Evolutionary conservation across 2,329 filamentous ascomycete species (phyloP).

Genomic region (Fonsecaea pugnacius): DNA sequence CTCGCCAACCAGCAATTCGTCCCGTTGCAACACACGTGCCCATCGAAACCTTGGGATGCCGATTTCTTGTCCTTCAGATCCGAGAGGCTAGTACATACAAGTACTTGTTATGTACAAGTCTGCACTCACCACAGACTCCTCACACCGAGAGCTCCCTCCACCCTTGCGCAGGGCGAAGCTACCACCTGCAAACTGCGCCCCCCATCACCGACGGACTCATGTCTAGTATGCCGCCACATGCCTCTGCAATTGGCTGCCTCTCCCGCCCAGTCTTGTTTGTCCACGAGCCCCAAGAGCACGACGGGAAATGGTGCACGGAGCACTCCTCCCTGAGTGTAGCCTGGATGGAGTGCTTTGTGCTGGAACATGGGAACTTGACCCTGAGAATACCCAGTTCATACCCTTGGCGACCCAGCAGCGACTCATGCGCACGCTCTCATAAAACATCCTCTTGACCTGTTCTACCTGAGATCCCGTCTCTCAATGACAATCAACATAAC

Average conservation of each 20-base stretch:
- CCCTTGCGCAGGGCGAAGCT: background rate
- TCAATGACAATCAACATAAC: background rate
- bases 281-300: background rate
- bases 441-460: background rate
- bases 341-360: background rate
- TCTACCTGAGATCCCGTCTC: background rate
- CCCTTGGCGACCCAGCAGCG: background rate
- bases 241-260: conserved; percentile 17
- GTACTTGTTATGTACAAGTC: no score
- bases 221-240: conserved; percentile 15
- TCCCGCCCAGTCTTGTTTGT: conserved; percentile 1
- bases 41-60: no score
- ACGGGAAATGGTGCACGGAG: conserved; percentile 1
- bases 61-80: background rate
- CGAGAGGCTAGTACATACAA: background rate
- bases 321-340: background rate
- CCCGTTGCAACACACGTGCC: no score
- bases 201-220: conserved; percentile 9
- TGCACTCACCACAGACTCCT: background rate
- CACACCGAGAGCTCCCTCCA: conserved; percentile 1
- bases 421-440: background rate
- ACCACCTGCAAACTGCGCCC: conserved; percentile 15
- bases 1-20: no score
- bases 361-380: background rate
- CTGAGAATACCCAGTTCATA: background rate